A percentile compares a stretch with the other conserved stretches of the same genome.
These are phyloP conservation scores for Acer saccharum DNA, from an alignment of 345 rosid species.

Conservation along the genomic window DNA sequence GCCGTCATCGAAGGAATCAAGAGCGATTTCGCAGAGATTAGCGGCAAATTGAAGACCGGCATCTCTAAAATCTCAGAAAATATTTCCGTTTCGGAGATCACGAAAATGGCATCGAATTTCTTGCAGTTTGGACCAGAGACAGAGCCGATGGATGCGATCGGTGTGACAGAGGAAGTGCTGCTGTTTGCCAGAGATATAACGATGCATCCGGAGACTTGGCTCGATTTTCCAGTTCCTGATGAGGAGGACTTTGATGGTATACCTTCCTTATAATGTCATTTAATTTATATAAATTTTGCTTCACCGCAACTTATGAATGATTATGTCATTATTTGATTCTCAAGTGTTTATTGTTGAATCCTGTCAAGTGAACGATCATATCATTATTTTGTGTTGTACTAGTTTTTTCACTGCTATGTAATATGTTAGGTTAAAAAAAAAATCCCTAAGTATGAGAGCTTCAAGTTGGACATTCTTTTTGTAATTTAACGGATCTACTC, in stretches of 20 bases:
- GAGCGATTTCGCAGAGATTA: slow-evolving; percentile 73
- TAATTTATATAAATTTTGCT: background rate
- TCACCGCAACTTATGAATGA: too few relatives aligned
- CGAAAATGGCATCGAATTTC: slow-evolving; percentile 57
- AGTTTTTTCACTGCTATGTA: too few relatives aligned
- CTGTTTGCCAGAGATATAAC: slow-evolving; percentile 79
- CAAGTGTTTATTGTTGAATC: too few relatives aligned
- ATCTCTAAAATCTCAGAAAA: slow-evolving; percentile 65
- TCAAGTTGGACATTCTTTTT: too few relatives aligned
- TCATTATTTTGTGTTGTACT: too few relatives aligned
- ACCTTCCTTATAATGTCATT: background rate
- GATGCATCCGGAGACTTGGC: slow-evolving; percentile 98
- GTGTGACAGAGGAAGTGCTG: slow-evolving; percentile 81
- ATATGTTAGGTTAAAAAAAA: too few relatives aligned
- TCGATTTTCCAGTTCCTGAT: slow-evolving; percentile 77
- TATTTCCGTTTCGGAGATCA: slow-evolving; percentile 62
- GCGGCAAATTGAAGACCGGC: slow-evolving; percentile 64
- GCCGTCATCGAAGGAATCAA: slow-evolving; percentile 55
- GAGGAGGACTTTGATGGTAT: slow-evolving; percentile 74
- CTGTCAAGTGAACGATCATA: too few relatives aligned
- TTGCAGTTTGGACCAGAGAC: slow-evolving; percentile 61
- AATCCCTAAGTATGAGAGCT: too few relatives aligned
- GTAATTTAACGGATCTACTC: too few relatives aligned
- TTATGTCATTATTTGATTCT: too few relatives aligned
- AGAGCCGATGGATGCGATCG: slow-evolving; percentile 51